Evolutionary conservation across 495 filamentous ascomycete species (phyloP).

Genomic region (Penicillium crystallinum): DNA sequence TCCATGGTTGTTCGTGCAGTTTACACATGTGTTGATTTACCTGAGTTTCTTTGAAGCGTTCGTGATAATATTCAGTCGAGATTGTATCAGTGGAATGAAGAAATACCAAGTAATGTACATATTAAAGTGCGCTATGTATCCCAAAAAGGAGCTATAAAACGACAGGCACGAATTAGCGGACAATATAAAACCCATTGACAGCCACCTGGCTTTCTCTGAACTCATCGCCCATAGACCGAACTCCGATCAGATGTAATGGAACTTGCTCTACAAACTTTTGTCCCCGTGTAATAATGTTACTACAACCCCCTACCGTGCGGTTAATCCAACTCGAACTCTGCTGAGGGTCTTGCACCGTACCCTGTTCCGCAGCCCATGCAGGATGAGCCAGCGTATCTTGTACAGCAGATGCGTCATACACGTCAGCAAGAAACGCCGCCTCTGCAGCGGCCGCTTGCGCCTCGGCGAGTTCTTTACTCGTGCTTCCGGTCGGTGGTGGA

Average conservation of each 20-base stretch:
- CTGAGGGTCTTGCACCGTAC: conserved; percentile 9
- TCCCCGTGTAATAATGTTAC: conserved; percentile 33
- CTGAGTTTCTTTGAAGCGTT: too few relatives aligned
- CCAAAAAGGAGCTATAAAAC: background rate
- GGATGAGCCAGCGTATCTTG: conserved; percentile 49
- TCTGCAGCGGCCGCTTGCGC: conserved; percentile 32
- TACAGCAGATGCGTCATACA: conserved; percentile 45
- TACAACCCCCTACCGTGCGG: conserved; percentile 32
- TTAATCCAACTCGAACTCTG: conserved; percentile 27
- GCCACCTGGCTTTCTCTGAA: conserved; percentile 39
- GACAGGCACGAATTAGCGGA: conserved; percentile 14
- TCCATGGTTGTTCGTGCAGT: too few relatives aligned
- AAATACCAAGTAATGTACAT: conserved; percentile 3
- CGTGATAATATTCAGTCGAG: too few relatives aligned
- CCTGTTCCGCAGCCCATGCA: conserved; percentile 46
- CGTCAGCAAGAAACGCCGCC: conserved; percentile 36
- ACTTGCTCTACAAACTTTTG: conserved; percentile 50
- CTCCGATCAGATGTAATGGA: conserved; percentile 50
- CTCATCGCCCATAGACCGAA: conserved; percentile 47
- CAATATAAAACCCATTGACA: conserved; percentile 39
- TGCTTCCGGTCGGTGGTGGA: conserved; percentile 20
- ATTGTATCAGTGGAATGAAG: background rate
- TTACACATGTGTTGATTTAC: too few relatives aligned
- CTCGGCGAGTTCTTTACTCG: conserved; percentile 23
- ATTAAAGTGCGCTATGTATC: background rate